Evolutionary conservation across 805 yeast species (phyloP), one percentile per base, ranked within the genome.

Genomic region (Candida schatavii): DNA sequence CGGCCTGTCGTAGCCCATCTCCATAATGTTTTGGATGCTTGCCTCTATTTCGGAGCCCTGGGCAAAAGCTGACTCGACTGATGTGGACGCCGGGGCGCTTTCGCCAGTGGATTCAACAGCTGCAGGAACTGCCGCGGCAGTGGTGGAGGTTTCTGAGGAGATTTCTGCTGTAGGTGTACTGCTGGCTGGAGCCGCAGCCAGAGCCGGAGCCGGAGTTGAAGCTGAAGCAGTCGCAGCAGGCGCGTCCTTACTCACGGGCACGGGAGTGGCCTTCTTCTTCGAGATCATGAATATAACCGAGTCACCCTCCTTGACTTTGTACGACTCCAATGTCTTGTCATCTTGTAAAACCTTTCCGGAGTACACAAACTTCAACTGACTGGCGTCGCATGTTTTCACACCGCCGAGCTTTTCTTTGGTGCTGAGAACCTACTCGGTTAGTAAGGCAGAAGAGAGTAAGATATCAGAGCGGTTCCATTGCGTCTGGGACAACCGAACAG

Each of bases 241-340:
- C 7, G 61, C 57, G 7, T 5, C 35, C 18, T 35, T n/a, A 13
- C 28, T 35, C 29, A 66, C 57, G 6, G 35, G 35, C 4, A 15
- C 20, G 5, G 21, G 35, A 21, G 60, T 45, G 42, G 58, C 55
- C 53, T 69, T 61, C 39, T 64, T 54, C 50, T 62, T 66, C 30
- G 90, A 78, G 39, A 89, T 77, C 98, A 93, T 91, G 63, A 89
- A 91, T 43, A 93, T 90, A 41, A 93, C 81, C 54, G 89, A 91
- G 55, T 88, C 97, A 44, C 82, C 82, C 27, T 84, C 90, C 61
- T 88, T 88, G 52, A 91, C 77, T 49, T 85, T 85, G 61, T 81
- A 83, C 5, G 77, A 74, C 39, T 75, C 84, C 45, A 91, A 72
- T 2, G 85, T 74, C 57, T 88, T 85, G 35, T 78, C 86, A 68